These are phyloP conservation scores for Furcasterigmium furcatum DNA, from an alignment of 2,329 filamentous ascomycete genomes.

Conservation along the genomic window DNA sequence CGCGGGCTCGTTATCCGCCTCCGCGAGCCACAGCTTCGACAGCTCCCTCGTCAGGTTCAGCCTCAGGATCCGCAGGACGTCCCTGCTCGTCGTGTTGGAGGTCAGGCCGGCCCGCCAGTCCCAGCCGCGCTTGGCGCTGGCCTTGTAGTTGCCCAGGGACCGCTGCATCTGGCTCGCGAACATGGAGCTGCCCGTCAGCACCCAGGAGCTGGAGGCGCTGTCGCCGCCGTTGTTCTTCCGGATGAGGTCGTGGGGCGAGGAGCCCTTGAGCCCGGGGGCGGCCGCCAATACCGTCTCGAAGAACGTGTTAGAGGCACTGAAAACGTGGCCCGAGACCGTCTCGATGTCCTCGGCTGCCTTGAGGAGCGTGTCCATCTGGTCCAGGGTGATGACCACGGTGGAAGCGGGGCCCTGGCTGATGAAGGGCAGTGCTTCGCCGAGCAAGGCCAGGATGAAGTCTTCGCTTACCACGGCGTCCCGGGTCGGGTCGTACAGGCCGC, in stretches of 20 bases:
- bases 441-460: conserved; percentile 77
- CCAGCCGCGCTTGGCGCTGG: conserved; percentile 60
- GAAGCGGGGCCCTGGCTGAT: conserved; percentile 50
- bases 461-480: conserved; percentile 83
- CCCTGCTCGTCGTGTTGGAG: conserved; percentile 58
- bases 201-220: conserved; percentile 55
- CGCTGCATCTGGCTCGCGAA: conserved; percentile 60
- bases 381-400: conserved; percentile 54
- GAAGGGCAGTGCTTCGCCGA: conserved; percentile 81
- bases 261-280: conserved; percentile 58
- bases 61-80: conserved; percentile 71
- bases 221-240: conserved; percentile 50
- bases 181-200: conserved; percentile 72
- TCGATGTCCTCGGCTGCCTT: conserved; percentile 78
- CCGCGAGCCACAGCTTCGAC: conserved; percentile 64
- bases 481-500: conserved; percentile 79
- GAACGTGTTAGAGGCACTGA: conserved; percentile 72
- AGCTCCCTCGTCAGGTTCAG: conserved; percentile 73
- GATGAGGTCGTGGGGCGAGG: conserved; percentile 64
- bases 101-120: conserved; percentile 79
- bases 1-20: conserved; percentile 54
- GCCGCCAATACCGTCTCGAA: conserved; percentile 73
- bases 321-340: conserved; percentile 70
- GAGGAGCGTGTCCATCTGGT: conserved; percentile 72
- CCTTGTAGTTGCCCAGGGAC: conserved; percentile 53